Evolutionary conservation across 1,284 basidiomycete genomes (phyloP), one percentile per base, ranked within the genome.

Genomic region (Trichosporon asahii): DNA sequence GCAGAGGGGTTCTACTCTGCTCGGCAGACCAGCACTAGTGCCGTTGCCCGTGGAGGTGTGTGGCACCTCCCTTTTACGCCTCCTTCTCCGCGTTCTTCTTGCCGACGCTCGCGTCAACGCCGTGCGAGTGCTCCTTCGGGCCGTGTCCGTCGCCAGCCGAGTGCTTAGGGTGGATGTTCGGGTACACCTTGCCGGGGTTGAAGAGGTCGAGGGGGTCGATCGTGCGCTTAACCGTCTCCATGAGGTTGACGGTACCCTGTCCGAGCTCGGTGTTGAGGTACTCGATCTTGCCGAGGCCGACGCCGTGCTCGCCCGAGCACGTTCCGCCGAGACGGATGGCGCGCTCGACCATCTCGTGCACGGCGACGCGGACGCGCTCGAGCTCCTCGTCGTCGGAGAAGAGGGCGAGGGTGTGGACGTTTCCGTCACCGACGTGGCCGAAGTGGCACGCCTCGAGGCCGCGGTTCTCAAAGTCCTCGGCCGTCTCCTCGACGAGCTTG

Each of bases 391-490:
- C 78, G 65, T 71, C 76, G 44, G 69, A 75, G 76, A 82, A 82
- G 23, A 76, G 68, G 12, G 72, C 74, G 53, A 80, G 69, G 29
- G 75, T 80, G 73, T 83, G 81, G 33, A 77, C 85, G 76, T 87
- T 85, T 83, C 93, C 93, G 79, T 95, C 94, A 0, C 93, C 94
- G 0, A 92, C 92, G 76, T 95, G 93, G 1, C 83, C 84, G 37
- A 85, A 78, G 70, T 84, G 80, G 69, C 80, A 83, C 1, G 89
- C 89, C 2, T 87, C 81, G 25, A 94, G 80, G 0, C 89, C 90
- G 7, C 87, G 79, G 35, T 84, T 77, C 23, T 85, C 84, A 37
- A 94, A 84, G 78, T 95, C 93, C 75, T 89, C 84, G 80, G 91
- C 89, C 9, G 91, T 93, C 77, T 91, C 88, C 65, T 88, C 86